A percentile compares a stretch with the other conserved stretches of the same genome.
These are phyloP conservation scores for Calonectria honghensis DNA, from an alignment of 2,329 filamentous ascomycete species.

Conservation along the genomic window DNA sequence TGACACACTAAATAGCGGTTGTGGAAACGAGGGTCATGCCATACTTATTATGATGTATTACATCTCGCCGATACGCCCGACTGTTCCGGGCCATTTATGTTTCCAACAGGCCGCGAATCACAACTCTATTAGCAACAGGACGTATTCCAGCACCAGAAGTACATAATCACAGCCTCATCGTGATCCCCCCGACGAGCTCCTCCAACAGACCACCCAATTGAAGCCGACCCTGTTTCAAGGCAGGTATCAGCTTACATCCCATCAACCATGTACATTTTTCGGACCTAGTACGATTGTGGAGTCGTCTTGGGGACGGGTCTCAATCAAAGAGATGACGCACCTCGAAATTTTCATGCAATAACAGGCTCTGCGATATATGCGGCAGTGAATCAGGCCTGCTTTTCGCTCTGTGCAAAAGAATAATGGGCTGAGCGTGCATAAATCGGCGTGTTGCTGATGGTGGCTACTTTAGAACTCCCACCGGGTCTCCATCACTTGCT, in stretches of 20 bases:
- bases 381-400: background rate
- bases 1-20: background rate
- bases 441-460: background rate
- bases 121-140: slow-evolving; percentile 8
- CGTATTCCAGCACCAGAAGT: background rate
- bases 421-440: background rate
- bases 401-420: background rate
- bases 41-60: slow-evolving; percentile 11
- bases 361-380: background rate
- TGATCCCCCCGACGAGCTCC: background rate
- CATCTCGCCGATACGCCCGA: background rate
- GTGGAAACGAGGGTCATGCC: background rate
- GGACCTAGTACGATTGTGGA: background rate
- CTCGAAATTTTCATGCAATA: background rate
- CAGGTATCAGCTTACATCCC: background rate
- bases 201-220: background rate
- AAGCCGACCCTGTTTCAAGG: background rate
- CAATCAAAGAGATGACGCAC: background rate
- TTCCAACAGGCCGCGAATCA: background rate
- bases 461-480: background rate
- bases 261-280: background rate
- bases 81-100: slow-evolving; percentile 17
- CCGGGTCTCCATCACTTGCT: background rate
- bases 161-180: background rate
- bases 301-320: background rate